These are phyloP conservation scores for Metarhizium brunneum DNA, from an alignment of 2,329 filamentous ascomycete genomes.

Conservation along the genomic window DNA sequence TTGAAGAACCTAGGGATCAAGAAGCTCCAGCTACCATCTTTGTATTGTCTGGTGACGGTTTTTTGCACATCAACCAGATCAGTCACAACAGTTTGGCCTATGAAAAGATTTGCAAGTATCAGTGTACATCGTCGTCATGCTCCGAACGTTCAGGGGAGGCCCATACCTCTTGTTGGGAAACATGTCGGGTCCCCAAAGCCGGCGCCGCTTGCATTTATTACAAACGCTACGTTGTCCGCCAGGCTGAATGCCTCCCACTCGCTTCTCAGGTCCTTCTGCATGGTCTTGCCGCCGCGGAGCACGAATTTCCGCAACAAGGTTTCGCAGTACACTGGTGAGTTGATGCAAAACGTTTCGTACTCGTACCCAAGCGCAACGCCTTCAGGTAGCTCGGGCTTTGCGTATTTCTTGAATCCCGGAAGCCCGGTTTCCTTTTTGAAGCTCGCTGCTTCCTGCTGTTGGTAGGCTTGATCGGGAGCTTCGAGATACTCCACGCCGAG, in stretches of 20 bases:
- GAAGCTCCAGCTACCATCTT: conserved; percentile 54
- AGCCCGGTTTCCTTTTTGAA: conserved; percentile 21
- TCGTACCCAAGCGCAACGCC: conserved; percentile 36
- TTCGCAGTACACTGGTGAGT: conserved; percentile 43
- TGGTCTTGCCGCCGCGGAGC: conserved; percentile 18
- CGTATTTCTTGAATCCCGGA: conserved; percentile 18
- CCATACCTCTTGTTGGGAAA: conserved; percentile 24
- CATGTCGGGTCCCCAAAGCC: conserved; percentile 23
- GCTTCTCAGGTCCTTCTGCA: conserved; percentile 17
- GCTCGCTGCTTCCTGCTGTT: conserved; percentile 14
- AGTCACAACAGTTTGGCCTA: conserved; percentile 28
- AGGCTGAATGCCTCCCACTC: conserved; percentile 23
- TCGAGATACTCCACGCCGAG: conserved; percentile 44
- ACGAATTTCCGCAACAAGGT: conserved; percentile 22
- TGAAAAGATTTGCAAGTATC: neutral
- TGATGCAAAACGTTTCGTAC: conserved; percentile 46
- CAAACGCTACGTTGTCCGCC: conserved; percentile 13
- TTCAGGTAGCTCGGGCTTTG: conserved; percentile 27
- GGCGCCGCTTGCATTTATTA: conserved; percentile 24
- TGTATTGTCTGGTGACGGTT: conserved; percentile 50
- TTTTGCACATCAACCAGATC: conserved; percentile 23
- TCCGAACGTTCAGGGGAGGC: neutral
- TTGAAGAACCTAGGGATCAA: conserved; percentile 50
- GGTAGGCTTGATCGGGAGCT: conserved; percentile 29
- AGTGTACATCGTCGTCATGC: neutral